Base-by-base conservation (phyloP, 805 yeast genomes). In the Torulaspora franciscae region DNA sequence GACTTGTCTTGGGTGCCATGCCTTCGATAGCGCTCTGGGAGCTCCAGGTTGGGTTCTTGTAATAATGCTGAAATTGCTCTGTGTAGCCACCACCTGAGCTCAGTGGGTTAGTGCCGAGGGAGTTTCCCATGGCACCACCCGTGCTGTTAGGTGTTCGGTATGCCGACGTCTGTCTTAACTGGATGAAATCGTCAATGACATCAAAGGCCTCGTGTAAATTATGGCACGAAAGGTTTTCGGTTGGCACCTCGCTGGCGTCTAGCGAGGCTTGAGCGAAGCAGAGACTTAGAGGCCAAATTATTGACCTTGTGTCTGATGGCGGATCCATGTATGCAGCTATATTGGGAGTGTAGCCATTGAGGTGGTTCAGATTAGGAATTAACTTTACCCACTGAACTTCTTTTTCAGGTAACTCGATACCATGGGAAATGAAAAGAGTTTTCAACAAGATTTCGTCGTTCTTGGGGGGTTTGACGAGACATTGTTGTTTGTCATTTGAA, bases 241-340 rank as follows among this genome's bases (percentile, higher is more conserved):
- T 49, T 15, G 44, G 27, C 13, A 38, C 19, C 13, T 42, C 45
- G 29, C 40, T 42, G 10, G 37, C 37, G 34, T 50, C 50, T 9
- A 45, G 37, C 15, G 56, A 51, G 43, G 72, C 66, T 56, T 85
- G 93, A 4, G 78, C 67, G 45, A 77, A 69, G 55, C 90, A 82
- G 15, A 85, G 65, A 37, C 75, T 77, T 55, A 82, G 65, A 0
- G 95, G 95, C 95, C 95, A 85, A 35, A 79, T 63, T 1, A 85
- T 75, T 44, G 71, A 78, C 55, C 81, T 80, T 23, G 69, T 70
- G 51, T 75, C 76, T 25, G 69, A 71, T 3, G 77, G 79, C 0
- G 73, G 68, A 40, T 67, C 69, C 37, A 81, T 68, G 59, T 76
- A 84, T 19, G 71, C 69, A 9, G 88, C 69, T 2, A 85, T 73